Base-by-base conservation (phyloP, 176 grass and related monocot genomes). In the Ananas comosus region DNA sequence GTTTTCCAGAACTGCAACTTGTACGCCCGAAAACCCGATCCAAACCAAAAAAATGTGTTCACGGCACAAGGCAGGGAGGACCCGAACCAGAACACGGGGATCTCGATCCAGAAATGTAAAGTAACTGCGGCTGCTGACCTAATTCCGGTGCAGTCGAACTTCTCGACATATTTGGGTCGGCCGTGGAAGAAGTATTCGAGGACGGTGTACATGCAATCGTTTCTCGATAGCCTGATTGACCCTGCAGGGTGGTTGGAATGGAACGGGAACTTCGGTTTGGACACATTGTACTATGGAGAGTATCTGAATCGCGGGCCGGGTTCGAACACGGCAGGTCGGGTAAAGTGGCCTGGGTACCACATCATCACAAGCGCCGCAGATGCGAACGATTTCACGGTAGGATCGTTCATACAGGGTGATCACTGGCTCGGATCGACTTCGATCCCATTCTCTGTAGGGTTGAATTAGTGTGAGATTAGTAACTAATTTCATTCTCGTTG, bases 21-120 rank as follows among this genome's bases (percentile, higher is more conserved):
- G 13, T 96, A 91, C 65, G 92, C 92, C 0, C 92, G 85, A 1
- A 76, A 65, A 5, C 92, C 92, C 0, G 48, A 80, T 10, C 56
- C 78, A 0, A 86, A 76, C 78, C 92, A 96, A 67, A 80, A 50
- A 79, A 96, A 96, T 70, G 1, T 84, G 51, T 91, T 69, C 78
- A 88, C 88, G 14, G 91, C 88, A 13, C 91, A 96, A 68, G 91
- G 91, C 0, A 73, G 88, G 0, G 88, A 88, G 49, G 88, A 96
- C 68, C 88, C 88, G 1, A 91, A 96, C 74, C 88, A 96, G 67
- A 96, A 96, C 80, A 91, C 91, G 0, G 85, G 91, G 53, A 96
- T 91, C 79, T 86, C 88, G 33, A 16, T 96, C 51, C 91, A 91
- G 14, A 64, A 69, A 0, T 91, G 88, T 78, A 96, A 96, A 81